Base-by-base conservation (phyloP, 2,329 filamentous ascomycete species). In the Teratosphaeria gauchensis region DNA sequence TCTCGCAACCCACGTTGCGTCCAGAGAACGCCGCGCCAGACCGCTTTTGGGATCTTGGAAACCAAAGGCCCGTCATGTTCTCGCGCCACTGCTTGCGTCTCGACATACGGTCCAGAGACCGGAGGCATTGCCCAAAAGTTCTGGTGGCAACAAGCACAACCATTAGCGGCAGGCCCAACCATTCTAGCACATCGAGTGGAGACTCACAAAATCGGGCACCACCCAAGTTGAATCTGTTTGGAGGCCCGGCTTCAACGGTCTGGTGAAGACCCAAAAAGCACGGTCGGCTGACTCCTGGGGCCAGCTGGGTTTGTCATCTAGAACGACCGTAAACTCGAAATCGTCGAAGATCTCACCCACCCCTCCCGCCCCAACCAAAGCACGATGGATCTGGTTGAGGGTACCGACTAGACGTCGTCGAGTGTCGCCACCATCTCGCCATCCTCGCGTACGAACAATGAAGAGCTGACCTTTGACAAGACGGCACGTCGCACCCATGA, bases 51-150 rank as follows among this genome's bases (percentile, higher is more conserved):
- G 58, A 72, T 71, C 61, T 80, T 81, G 21, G 62, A 61, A 76
- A 74, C 58, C 57, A 67, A n/a, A 1, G 35, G 35, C 21, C 21
- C n/a, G 51, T 56, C 55, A 51, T 68, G 38, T 64, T 62, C 24
- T 65, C 63, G 31, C 63, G 38, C 31, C 46, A 64, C 63, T 7
- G 66, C 65, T 35, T 66, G 62, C 9, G 60, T 65, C 24, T 69
- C 66, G 30, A 60, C 62, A 33, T 64, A 70, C 1, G 63, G 57
- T 7, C 62, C 64, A 1, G 64, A 63, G 1, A 68, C 66, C 6
- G 65, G 65, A 19, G 65, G 78, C 74, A 77, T 81, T 8, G 76
- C 73, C 77, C 78, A 82, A 69, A 78, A 80, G 33, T 77, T 79
- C 3, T 38, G 33, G 11, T 38, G 16, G 16, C 16, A 38, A 38